phyloP scores from a whole-genome alignment of 192 early-diverging fungal genomes.

The Entomortierella chlamydospora region DNA sequence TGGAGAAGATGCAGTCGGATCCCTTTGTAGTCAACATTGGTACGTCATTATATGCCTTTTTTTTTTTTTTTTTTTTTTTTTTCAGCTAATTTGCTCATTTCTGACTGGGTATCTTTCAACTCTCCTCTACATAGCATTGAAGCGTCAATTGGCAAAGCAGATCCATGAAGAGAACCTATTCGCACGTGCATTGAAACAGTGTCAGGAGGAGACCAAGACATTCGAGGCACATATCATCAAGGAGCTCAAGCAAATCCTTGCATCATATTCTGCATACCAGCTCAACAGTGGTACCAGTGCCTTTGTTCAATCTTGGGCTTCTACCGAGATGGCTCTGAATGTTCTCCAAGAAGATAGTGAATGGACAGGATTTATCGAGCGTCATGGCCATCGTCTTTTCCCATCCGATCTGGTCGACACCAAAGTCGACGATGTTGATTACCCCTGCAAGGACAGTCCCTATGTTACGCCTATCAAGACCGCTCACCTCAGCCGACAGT shows the following conservation, averaged over 20 bases:
- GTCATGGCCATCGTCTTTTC: conserved; percentile 48
- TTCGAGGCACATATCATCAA: conserved; percentile 42
- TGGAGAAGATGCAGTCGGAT: conserved; percentile 42
- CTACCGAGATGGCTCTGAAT: conserved; percentile 43
- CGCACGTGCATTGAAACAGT: conserved; percentile 48
- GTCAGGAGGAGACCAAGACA: conserved; percentile 41
- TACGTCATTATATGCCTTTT: conserved; percentile 3
- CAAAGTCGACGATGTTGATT: conserved; percentile 55
- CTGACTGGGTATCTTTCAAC: neutral
- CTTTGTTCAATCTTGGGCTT: conserved; percentile 35
- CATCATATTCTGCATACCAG: conserved; percentile 35
- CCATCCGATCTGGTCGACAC: conserved; percentile 55
- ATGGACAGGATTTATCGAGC: conserved; percentile 54
- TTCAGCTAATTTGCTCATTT: neutral
- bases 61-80: too few species aligned
- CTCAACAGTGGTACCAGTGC: conserved; percentile 15
- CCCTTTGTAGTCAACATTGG: conserved; percentile 38
- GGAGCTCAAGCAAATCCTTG: conserved; percentile 44
- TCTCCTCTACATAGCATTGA: conserved; percentile 4
- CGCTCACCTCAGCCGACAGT: conserved; percentile 54
- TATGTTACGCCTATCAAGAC: conserved; percentile 56
- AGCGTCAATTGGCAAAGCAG: conserved; percentile 43
- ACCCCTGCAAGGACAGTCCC: conserved; percentile 57
- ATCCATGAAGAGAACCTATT: conserved; percentile 46
- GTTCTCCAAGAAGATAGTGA: conserved; percentile 53